Base-by-base conservation (phyloP, 2,329 filamentous ascomycete genomes). In the Fusarium sp. region DNA sequence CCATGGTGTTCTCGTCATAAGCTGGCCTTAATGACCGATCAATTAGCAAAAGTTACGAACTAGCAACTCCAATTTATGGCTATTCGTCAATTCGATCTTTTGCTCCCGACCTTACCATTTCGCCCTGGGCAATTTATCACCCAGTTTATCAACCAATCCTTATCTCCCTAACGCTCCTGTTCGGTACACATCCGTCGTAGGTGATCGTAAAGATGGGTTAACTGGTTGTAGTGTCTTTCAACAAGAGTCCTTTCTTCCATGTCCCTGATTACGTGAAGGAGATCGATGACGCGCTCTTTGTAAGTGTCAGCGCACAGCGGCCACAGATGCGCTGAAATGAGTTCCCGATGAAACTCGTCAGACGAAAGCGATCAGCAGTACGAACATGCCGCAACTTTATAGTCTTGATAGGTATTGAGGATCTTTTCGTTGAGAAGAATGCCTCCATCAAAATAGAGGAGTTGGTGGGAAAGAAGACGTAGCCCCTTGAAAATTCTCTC, bases 1-100 rank as follows among this genome's bases (percentile, higher is more conserved):
- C 84, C 4, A 92, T 93, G 91, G 82, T 92, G 15, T 78, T 70
- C 55, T 66, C 44, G 33, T 56, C 61, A 39, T 74, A 58, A 51
- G 26, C 10, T 54, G 22, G 24, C 10, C 20, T 38, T 22, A 8
- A 59, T 33, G n/a, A 26, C 24, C 39, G 13, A 41, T 22, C 47
- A 59, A 41, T 18, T 35, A 24, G 38, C 22, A 15, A 38, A 48
- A 28, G n/a, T 11, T 49, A 42, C 14, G 10, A 45, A 31, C 10
- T 59, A 49, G 10, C 17, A 33, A 41, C 31, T 49, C n/a, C 15
- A 15, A 45, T 12, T 8, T 24, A 39, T 15, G 45, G 12, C 26
- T 55, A 26, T 31, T 24, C 14, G 7, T 31, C 12, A 26, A n/a
- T 13, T 26, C 15, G 18, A n/a, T n/a, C 12, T 20, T n/a, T 20